Conservation (phyloP, 176 grass and related monocot genomes). For the Themeda triandra region DNA sequence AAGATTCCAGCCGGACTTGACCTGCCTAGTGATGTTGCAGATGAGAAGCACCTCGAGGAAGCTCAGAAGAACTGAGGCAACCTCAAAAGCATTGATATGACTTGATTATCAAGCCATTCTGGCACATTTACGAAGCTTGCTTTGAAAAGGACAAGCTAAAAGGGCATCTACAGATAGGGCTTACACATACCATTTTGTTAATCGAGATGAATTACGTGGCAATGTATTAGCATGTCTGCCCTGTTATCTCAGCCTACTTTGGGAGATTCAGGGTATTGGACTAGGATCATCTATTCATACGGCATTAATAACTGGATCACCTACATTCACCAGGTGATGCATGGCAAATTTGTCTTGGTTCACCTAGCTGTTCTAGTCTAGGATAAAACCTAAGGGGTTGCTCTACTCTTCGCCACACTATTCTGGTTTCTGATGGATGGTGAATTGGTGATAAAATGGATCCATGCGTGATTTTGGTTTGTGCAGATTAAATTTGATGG, state of each 20-base stretch:
- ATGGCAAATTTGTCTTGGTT: background rate
- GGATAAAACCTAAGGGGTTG: background rate
- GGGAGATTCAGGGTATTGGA: background rate
- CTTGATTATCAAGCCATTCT: constrained; percentile 3
- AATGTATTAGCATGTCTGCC: background rate
- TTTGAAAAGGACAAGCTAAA: background rate
- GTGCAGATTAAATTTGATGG: background rate
- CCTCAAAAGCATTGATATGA: background rate
- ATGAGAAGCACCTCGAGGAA: constrained; percentile 23
- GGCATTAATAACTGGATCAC: background rate
- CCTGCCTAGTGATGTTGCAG: constrained; percentile 50
- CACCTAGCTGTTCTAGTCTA: background rate
- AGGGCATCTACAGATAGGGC: background rate
- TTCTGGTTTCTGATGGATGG: background rate
- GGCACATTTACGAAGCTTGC: background rate
- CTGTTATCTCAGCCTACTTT: background rate
- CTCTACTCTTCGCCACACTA: background rate
- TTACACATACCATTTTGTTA: background rate
- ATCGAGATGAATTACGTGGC: background rate
- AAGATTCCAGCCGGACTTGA: constrained; percentile 56
- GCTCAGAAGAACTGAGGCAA: constrained; percentile 5
- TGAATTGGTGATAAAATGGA: background rate
- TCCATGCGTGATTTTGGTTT: background rate
- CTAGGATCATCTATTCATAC: background rate
- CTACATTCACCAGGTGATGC: background rate